Conservation (phyloP, 2,329 filamentous ascomycete species). For the Pseudogymnoascus sp. region DNA sequence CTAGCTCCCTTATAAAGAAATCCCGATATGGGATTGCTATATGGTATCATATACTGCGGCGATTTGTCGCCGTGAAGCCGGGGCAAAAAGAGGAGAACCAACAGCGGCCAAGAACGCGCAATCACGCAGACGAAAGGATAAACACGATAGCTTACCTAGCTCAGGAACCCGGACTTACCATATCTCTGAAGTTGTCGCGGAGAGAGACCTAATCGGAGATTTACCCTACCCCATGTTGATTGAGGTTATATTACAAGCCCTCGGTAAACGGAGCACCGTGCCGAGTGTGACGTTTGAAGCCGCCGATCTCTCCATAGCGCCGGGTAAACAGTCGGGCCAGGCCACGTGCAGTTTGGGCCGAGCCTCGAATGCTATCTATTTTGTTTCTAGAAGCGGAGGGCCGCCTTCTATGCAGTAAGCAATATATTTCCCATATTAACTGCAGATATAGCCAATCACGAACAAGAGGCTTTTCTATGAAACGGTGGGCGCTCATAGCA, state of each 20-base stretch:
- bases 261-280: slow-evolving; percentile 1
- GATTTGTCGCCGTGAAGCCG: slow-evolving; percentile 3
- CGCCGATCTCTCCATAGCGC: slow-evolving; percentile 1
- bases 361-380: not conserved
- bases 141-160: not conserved
- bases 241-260: slow-evolving; percentile 6
- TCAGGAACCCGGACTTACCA: not conserved
- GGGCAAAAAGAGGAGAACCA: not conserved
- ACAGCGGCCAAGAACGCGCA: not conserved
- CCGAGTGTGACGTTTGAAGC: not conserved
- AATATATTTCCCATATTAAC: not conserved
- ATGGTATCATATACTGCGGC: not conserved
- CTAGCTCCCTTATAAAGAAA: not conserved
- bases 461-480: not conserved
- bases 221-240: slow-evolving; percentile 5
- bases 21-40: not conserved
- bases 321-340: slow-evolving; percentile 8
- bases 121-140: not conserved
- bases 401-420: slow-evolving; percentile 5
- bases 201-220: slow-evolving; percentile 1
- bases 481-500: not conserved
- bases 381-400: slow-evolving; percentile 3
- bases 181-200: not conserved
- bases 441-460: not conserved
- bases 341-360: not conserved